Evolutionary conservation across 2,329 filamentous ascomycete species (phyloP).

Genomic region (Alternaria novae-zelandiae): DNA sequence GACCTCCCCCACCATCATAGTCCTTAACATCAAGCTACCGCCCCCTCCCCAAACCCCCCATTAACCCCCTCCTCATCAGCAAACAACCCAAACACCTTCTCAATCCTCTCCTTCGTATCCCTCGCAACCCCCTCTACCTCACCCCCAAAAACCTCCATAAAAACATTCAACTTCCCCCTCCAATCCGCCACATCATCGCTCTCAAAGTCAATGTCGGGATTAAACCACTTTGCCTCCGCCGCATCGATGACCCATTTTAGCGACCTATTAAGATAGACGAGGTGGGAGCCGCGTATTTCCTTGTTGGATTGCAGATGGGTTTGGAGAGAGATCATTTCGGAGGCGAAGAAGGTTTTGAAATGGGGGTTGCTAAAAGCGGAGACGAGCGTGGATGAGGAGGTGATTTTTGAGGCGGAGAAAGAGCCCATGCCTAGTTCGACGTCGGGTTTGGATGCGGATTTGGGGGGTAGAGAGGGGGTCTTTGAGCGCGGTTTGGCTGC

Average conservation of each 20-base stretch:
- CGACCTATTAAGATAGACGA: neutral
- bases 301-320: neutral
- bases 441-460: neutral
- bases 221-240: neutral
- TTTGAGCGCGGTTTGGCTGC: neutral
- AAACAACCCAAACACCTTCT: neutral
- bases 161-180: neutral
- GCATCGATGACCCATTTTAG: neutral
- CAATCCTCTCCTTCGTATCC: neutral
- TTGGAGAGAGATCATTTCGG: neutral
- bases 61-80: neutral
- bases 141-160: neutral
- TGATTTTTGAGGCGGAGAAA: neutral
- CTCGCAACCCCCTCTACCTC: neutral
- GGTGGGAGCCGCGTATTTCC: neutral
- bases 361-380: neutral
- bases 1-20: too few relatives aligned
- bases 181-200: neutral
- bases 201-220: neutral
- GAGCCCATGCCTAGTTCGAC: neutral
- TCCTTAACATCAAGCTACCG: rapidly evolving
- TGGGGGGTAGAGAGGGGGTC: neutral
- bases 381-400: neutral
- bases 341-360: neutral
- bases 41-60: neutral